These are phyloP conservation scores for Hypoxylon sp. DNA, from an alignment of 2,329 filamentous ascomycete genomes.

Conservation along the genomic window DNA sequence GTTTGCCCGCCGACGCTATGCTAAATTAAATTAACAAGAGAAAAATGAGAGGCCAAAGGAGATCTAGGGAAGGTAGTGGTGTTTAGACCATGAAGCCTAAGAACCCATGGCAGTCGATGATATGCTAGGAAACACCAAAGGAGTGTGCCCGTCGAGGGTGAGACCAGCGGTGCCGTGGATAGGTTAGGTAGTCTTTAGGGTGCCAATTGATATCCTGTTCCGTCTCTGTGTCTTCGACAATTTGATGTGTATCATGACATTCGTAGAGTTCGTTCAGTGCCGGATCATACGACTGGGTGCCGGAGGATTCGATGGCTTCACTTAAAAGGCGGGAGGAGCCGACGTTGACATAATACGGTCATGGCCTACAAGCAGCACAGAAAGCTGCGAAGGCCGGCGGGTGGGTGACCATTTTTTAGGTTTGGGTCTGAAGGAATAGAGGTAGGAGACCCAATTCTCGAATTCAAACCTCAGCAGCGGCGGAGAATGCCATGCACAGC, in stretches of 20 bases:
- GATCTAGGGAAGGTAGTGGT: constrained; percentile 19
- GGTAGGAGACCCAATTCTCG: constrained; percentile 57
- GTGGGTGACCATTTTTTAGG: constrained; percentile 43
- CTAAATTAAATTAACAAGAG: constrained; percentile 34
- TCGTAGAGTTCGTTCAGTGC: constrained; percentile 29
- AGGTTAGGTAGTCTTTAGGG: constrained; percentile 21
- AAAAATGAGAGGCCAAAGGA: constrained; percentile 8
- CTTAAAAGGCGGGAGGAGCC: constrained; percentile 44
- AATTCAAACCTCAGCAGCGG: constrained; percentile 56
- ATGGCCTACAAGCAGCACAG: constrained; percentile 58
- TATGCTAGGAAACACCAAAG: constrained; percentile 18
- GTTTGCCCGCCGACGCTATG: constrained; percentile 40
- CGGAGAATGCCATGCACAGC: constrained; percentile 52
- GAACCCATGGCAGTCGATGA: constrained; percentile 14
- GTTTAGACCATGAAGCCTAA: constrained; percentile 28
- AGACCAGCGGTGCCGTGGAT: constrained; percentile 24
- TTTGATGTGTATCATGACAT: constrained; percentile 36
- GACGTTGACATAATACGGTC: constrained; percentile 53
- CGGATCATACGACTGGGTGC: constrained; percentile 24
- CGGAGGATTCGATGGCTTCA: constrained; percentile 20
- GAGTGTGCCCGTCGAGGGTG: constrained; percentile 15
- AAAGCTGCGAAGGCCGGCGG: constrained; percentile 58
- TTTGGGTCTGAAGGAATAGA: constrained; percentile 56
- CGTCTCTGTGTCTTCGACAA: constrained; percentile 43
- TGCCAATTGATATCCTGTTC: constrained; percentile 27